Percentiles rank a stretch among this genome's conserved stretches.
phyloP scores from a whole-genome alignment of 164 flowering plant species.

The Annona squamosa region DNA sequence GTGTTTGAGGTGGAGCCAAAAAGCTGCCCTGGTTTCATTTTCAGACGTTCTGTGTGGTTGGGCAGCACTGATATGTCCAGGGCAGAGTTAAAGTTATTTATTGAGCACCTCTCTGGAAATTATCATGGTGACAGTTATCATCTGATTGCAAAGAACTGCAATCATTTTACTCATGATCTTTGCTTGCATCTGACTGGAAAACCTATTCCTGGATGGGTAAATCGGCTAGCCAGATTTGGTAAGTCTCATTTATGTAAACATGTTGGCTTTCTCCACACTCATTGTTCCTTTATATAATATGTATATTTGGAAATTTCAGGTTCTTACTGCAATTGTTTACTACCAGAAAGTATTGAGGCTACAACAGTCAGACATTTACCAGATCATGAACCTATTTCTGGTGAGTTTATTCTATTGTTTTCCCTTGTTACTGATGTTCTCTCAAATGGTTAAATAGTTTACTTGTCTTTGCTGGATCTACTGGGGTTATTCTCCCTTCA shows the following conservation, averaged over 20 bases:
- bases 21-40: constrained; percentile 89
- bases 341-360: constrained; percentile 75
- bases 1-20: constrained; percentile 96
- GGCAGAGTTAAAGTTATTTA: constrained; percentile 63
- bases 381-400: constrained; percentile 54
- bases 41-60: constrained; percentile 64
- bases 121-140: constrained; percentile 89
- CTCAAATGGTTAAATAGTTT: not conserved
- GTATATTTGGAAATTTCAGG: constrained; percentile 55
- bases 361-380: constrained; percentile 70
- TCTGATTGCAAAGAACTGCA: constrained; percentile 93
- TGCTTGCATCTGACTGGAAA: constrained; percentile 69
- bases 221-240: constrained; percentile 88
- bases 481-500: not conserved
- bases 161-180: constrained; percentile 89
- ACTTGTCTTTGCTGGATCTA: not conserved
- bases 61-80: constrained; percentile 70
- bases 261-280: not conserved
- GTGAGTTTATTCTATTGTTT: constrained; percentile 27
- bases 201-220: constrained; percentile 93
- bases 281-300: not conserved
- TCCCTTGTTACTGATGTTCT: not conserved
- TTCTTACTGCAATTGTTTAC: constrained; percentile 83
- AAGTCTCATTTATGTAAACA: constrained; percentile 6
- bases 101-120: constrained; percentile 60